These are phyloP conservation scores for Pseudogymnoascus verrucosus DNA, from an alignment of 2,329 filamentous ascomycete species.

Conservation along the genomic window DNA sequence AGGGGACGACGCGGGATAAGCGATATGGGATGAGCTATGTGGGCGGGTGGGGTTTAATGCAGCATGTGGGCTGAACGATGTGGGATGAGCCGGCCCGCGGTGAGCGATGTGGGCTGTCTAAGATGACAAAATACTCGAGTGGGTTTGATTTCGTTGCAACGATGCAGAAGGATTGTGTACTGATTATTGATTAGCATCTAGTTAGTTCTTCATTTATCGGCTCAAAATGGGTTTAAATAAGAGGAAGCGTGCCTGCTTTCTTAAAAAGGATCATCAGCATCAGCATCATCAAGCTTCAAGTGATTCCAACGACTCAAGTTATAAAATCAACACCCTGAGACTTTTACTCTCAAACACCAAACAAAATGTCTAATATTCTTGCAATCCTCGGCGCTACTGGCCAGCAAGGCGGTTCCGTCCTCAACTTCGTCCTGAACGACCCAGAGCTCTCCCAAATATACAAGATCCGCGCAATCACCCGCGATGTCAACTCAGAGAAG, in stretches of 20 bases:
- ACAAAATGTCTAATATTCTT: background rate
- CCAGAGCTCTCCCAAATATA: conserved; percentile 37
- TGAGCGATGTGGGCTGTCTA: background rate
- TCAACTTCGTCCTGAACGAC: conserved; percentile 38
- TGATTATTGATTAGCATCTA: background rate
- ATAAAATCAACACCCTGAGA: background rate
- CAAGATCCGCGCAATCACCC: conserved; percentile 42
- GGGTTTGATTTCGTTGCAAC: background rate
- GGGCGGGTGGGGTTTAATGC: background rate
- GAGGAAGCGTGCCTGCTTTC: background rate
- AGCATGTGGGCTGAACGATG: background rate
- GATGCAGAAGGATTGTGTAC: background rate
- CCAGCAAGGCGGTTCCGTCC: conserved; percentile 42
- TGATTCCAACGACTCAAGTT: background rate
- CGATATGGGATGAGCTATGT: background rate
- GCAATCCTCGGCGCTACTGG: conserved; percentile 45
- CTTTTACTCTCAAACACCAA: background rate
- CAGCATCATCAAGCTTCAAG: background rate
- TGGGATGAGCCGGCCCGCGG: background rate
- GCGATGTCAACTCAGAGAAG: conserved; percentile 35
- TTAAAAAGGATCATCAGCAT: background rate
- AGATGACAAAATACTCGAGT: background rate
- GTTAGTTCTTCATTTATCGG: background rate
- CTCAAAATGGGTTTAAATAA: background rate
- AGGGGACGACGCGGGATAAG: background rate